A percentile compares a stretch with the other conserved stretches of the same genome.
Conservation (phyloP, 257 asterid species). For the Fraxinus quadrangulata region DNA sequence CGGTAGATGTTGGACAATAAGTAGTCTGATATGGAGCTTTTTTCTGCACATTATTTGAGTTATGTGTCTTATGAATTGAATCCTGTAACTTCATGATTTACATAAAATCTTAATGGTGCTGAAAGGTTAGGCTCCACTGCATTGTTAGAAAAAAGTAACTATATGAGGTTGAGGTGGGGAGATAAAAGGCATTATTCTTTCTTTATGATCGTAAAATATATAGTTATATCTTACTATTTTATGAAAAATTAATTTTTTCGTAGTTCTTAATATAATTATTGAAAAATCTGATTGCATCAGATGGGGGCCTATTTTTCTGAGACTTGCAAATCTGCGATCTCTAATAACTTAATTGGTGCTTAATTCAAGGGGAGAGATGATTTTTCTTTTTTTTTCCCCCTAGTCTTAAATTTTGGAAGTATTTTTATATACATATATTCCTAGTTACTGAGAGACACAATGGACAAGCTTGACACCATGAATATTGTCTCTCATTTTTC, state of each 20-base stretch:
- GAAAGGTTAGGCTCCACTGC: conserved; percentile 11
- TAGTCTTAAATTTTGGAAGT: neutral
- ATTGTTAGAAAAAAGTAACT: conserved; percentile 5
- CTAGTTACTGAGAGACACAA: neutral
- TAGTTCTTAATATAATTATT: neutral
- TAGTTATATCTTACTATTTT: neutral
- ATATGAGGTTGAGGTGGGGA: neutral
- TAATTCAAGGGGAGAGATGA: neutral
- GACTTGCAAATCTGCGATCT: neutral
- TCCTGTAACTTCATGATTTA: neutral
- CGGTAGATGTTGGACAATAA: neutral
- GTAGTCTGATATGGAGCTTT: neutral
- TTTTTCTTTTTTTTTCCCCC: too few species aligned
- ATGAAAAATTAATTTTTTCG: neutral
- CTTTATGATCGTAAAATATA: neutral
- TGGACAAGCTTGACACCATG: neutral
- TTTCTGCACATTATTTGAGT: conserved; percentile 8
- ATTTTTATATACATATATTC: neutral
- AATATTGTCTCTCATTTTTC: neutral
- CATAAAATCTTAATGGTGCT: neutral
- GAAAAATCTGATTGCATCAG: neutral
- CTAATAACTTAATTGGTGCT: neutral
- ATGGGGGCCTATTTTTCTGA: neutral
- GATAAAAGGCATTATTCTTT: neutral
- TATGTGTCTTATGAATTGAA: neutral